phyloP scores from a whole-genome alignment of 352 stramenopile genomes.

The Globisporangium camurandrum region DNA sequence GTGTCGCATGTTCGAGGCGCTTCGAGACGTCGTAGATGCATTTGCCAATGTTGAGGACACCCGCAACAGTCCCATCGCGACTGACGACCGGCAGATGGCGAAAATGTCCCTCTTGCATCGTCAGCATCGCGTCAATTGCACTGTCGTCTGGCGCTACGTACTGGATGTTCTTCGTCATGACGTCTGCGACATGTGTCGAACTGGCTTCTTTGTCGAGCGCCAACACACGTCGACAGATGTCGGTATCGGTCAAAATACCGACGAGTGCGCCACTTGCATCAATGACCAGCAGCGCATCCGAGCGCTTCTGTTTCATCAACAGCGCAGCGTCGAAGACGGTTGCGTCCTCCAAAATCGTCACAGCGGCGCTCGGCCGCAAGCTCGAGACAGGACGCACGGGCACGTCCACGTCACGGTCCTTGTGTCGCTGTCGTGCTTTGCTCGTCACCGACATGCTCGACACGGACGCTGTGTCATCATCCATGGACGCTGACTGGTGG shows the following conservation, averaged over 20 bases:
- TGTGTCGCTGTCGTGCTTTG: constrained; percentile 58
- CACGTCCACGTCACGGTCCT: constrained; percentile 69
- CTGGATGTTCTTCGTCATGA: constrained; percentile 96
- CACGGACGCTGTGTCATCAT: constrained; percentile 35
- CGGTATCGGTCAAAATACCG: constrained; percentile 95
- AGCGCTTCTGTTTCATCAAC: constrained; percentile 90
- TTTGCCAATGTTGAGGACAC: constrained; percentile 97
- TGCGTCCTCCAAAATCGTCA: constrained; percentile 63
- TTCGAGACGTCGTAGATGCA: constrained; percentile 98
- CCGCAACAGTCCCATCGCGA: constrained; percentile 81
- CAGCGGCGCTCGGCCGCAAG: constrained; percentile 59
- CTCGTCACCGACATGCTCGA: constrained; percentile 45
- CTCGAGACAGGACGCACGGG: constrained; percentile 79
- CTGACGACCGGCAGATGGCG: constrained; percentile 94
- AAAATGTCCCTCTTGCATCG: constrained; percentile 97
- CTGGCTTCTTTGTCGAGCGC: constrained; percentile 76
- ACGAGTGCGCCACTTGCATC: constrained; percentile 76
- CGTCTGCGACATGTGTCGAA: constrained; percentile 59
- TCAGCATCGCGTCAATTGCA: constrained; percentile 94
- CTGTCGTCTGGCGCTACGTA: constrained; percentile 92
- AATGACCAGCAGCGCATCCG: constrained; percentile 91
- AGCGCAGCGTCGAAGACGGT: constrained; percentile 86
- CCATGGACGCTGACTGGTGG: constrained; percentile 18
- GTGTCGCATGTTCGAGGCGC: constrained; percentile 89
- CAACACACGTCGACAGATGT: constrained; percentile 92